phyloP scores from a whole-genome alignment of 2,329 filamentous ascomycete species.

The Helicocarpus griseus region DNA sequence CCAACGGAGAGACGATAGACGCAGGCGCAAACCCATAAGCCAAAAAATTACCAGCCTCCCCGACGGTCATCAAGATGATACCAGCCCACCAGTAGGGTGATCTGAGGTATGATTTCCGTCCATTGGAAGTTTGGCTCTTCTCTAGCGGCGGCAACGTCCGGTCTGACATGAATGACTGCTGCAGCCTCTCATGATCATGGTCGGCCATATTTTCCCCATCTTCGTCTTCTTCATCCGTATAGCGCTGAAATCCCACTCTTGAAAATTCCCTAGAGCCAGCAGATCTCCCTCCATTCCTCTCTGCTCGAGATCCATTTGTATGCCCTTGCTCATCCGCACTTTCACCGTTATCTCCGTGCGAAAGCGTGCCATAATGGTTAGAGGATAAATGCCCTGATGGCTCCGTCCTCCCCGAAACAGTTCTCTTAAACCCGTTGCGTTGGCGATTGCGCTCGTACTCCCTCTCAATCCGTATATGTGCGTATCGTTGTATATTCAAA shows the following conservation, averaged over 20 bases:
- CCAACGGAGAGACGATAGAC: constrained; percentile 90
- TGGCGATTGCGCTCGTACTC: constrained; percentile 53
- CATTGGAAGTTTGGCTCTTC: constrained; percentile 28
- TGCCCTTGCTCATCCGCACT: not conserved
- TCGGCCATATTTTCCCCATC: constrained; percentile 24
- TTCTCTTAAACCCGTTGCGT: constrained; percentile 44
- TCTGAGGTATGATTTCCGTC: constrained; percentile 66
- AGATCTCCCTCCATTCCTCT: constrained; percentile 10
- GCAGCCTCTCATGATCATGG: constrained; percentile 29
- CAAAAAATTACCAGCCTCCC: constrained; percentile 91
- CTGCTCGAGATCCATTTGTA: not conserved
- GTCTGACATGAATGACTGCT: constrained; percentile 30
- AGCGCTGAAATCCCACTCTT: not conserved
- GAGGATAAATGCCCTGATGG: constrained; percentile 4
- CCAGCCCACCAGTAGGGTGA: constrained; percentile 96
- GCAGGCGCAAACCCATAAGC: constrained; percentile 96
- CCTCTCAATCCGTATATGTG: constrained; percentile 73
- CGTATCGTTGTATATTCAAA: constrained; percentile 92
- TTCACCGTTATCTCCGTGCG: constrained; percentile 6
- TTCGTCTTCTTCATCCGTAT: constrained; percentile 4
- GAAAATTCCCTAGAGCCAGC: constrained; percentile 1
- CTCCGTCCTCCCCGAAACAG: constrained; percentile 12
- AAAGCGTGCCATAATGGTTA: constrained; percentile 36
- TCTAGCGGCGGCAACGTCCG: constrained; percentile 30
- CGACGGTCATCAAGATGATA: constrained; percentile 82